Base-by-base conservation (phyloP, 495 filamentous ascomycete species). In the Tetracladium marchalianum region DNA sequence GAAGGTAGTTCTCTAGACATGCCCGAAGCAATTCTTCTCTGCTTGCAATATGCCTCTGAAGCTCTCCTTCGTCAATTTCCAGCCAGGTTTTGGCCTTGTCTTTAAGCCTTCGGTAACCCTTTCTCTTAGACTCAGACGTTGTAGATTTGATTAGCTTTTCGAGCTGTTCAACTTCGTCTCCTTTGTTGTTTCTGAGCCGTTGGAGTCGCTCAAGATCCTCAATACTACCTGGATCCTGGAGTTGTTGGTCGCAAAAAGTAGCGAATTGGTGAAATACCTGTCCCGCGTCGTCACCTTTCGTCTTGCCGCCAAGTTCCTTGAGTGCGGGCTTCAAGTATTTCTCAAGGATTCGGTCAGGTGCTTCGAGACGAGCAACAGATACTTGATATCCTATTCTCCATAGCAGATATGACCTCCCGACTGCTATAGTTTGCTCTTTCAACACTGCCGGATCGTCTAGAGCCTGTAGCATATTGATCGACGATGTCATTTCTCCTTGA, bases 251-350 rank as follows among this genome's bases (percentile, higher is more conserved):
- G 59, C 92, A 99, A 56, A 96, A 99, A 43, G 78, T 77, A 43
- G 92, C 92, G 61, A 95, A 97, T 51, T 92, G 85, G 60, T 96
- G 87, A 54, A 85, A 96, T 8, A 96, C 93, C 54, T 84, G 74
- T 5, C 90, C 88, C 6, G 90, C 85, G 43, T 86, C 82, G 51
- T 78, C 72, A 8, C 85, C 82, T 34, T 82, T 74, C 1, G 61
- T 72, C 42, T 73, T 75, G n/a, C 77, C 80, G 57, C 72, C 79
- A 24, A 99, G 65, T 52, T 90, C 83, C 54, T 81, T 82, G 33
- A 96, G 80, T 1, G 92, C 89, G 5, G 83, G 81, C 24, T 79
- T 75, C 6, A 99, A 71, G 51, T 95, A 94, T 16, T 80, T 77
- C 46, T 80, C 77, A 36, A 96, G 85, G 36, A 97, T 95, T 39